Conservation (phyloP, 2,329 filamentous ascomycete species). For the Sarocladium strictum region DNA sequence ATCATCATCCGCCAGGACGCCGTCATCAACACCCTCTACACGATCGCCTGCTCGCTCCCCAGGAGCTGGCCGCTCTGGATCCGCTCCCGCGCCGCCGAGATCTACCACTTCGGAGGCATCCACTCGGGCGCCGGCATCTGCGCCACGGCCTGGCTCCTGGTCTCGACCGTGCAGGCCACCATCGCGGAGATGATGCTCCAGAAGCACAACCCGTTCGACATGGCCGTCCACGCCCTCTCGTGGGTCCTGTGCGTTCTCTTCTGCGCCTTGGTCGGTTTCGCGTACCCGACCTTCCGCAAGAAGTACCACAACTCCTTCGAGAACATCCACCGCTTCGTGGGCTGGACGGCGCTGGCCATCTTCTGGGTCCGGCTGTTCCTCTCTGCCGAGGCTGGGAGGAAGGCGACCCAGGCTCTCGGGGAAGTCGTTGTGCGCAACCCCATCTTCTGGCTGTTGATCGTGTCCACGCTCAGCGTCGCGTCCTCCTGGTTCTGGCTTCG, state of each 20-base stretch:
- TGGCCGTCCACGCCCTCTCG: constrained; percentile 41
- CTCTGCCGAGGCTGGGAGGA: constrained; percentile 36
- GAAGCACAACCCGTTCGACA: constrained; percentile 26
- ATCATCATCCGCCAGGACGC: constrained; percentile 48
- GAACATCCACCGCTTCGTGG: constrained; percentile 63
- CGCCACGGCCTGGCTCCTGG: constrained; percentile 43
- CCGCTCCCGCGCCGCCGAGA: constrained; percentile 40
- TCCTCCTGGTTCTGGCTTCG: constrained; percentile 71
- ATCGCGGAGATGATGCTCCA: constrained; percentile 23
- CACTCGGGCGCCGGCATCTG: constrained; percentile 45
- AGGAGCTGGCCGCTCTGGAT: constrained; percentile 41
- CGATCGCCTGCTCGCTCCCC: constrained; percentile 37
- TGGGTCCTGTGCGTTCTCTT: constrained; percentile 54
- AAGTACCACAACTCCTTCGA: constrained; percentile 66
- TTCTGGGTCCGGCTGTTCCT: constrained; percentile 61
- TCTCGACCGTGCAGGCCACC: constrained; percentile 32
- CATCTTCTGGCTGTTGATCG: constrained; percentile 60
- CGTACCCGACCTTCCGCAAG: constrained; percentile 58
- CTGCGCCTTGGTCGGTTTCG: constrained; percentile 52
- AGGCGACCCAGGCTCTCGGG: constrained; percentile 27
- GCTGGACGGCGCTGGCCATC: constrained; percentile 60
- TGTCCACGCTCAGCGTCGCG: constrained; percentile 59
- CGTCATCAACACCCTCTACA: constrained; percentile 46
- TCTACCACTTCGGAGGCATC: constrained; percentile 47
- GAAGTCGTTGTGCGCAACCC: constrained; percentile 31